phyloP scores from a whole-genome alignment of 2,329 filamentous ascomycete species.

The Aureobasidium namibiae region DNA sequence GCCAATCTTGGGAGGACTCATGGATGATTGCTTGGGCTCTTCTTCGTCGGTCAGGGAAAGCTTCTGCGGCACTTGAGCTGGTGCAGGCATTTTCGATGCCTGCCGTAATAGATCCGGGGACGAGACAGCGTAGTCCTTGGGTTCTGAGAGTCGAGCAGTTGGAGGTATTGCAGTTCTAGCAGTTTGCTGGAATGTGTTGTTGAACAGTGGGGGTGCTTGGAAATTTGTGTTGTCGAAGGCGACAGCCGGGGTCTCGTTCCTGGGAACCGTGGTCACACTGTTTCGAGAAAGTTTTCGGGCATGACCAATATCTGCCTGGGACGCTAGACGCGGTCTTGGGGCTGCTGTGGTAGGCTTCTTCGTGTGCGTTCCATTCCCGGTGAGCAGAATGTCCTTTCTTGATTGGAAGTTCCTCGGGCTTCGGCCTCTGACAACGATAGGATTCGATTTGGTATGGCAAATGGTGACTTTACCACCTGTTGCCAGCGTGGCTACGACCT shows the following conservation, averaged over 20 bases:
- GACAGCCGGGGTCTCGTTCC: slow-evolving; percentile 27
- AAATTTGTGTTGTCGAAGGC: slow-evolving; percentile 33
- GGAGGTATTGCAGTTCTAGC: slow-evolving; percentile 36
- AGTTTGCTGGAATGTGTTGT: slow-evolving; percentile 25
- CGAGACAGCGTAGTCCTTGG: slow-evolving; percentile 28
- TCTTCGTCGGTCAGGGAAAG: slow-evolving; percentile 51
- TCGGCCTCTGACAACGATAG: slow-evolving; percentile 86
- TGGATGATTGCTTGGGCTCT: slow-evolving; percentile 25
- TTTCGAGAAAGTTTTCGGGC: not conserved
- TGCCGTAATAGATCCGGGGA: slow-evolving; percentile 43
- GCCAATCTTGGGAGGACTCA: not conserved
- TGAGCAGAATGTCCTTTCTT: slow-evolving; percentile 81
- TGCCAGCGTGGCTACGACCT: slow-evolving; percentile 73
- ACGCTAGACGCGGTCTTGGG: not conserved
- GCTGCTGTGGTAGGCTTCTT: slow-evolving; percentile 44
- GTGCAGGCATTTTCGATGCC: slow-evolving; percentile 27
- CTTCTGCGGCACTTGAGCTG: slow-evolving; percentile 41
- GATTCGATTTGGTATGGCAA: slow-evolving; percentile 76
- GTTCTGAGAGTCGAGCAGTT: slow-evolving; percentile 28
- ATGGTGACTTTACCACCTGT: slow-evolving; percentile 76
- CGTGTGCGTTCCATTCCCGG: slow-evolving; percentile 69
- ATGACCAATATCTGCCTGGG: not conserved
- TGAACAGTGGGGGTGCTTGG: slow-evolving; percentile 32
- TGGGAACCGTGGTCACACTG: slow-evolving; percentile 13
- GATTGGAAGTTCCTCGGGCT: slow-evolving; percentile 94